Evolutionary conservation across 352 stramenopile species (phyloP).

Genomic region (Phytophthora cryptogea): DNA sequence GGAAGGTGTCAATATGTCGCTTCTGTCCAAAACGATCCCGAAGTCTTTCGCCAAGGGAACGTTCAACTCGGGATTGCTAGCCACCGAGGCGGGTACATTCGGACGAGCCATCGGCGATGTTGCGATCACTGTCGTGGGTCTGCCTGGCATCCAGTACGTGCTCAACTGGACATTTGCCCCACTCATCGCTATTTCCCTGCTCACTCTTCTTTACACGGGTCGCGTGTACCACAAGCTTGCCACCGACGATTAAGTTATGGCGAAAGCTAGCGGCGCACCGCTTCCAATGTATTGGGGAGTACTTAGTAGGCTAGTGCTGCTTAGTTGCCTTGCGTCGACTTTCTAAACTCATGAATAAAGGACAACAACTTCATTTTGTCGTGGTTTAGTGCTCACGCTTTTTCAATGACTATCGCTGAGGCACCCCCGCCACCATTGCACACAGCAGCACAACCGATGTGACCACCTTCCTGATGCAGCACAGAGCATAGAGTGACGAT

Average conservation of each 20-base stretch:
- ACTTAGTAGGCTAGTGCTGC: constrained; percentile 1
- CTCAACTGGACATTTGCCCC: constrained; percentile 86
- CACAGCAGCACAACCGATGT: constrained; percentile 92
- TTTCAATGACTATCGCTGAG: constrained; percentile 94
- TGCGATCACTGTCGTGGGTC: constrained; percentile 80
- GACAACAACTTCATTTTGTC: background rate
- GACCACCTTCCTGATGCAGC: constrained; percentile 90
- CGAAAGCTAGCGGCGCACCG: constrained; percentile 6
- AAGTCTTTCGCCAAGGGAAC: constrained; percentile 92
- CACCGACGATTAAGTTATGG: constrained; percentile 48
- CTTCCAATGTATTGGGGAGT: constrained; percentile 11
- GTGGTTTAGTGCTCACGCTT: constrained; percentile 8
- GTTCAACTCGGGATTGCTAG: constrained; percentile 95
- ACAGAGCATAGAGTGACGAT: constrained; percentile 92
- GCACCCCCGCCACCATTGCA: constrained; percentile 97
- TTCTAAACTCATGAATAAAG: constrained; percentile 26
- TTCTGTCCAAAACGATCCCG: constrained; percentile 94
- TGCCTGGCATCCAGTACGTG: constrained; percentile 83
- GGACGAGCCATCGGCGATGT: constrained; percentile 88
- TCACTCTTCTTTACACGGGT: constrained; percentile 73
- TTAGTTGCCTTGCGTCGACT: constrained; percentile 6
- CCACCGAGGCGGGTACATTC: constrained; percentile 92
- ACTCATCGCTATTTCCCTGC: constrained; percentile 53
- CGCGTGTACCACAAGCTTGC: constrained; percentile 74
- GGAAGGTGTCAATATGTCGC: constrained; percentile 93